Evolutionary conservation across 306 rosid genomes (phyloP).

Genomic region (Prunus mume): DNA sequence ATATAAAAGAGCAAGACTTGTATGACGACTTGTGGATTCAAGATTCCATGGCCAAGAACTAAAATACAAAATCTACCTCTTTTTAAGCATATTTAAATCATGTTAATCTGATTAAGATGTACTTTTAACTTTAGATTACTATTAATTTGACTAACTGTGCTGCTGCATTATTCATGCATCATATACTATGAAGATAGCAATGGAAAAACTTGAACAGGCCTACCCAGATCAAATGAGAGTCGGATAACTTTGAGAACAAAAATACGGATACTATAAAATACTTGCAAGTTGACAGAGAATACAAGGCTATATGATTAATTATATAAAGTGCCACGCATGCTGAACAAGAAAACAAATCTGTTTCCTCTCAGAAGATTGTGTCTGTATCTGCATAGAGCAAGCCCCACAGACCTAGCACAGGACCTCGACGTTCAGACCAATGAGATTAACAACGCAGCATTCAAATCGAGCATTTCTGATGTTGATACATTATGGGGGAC

Average conservation of each 20-base stretch:
- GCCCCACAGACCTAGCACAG: not conserved
- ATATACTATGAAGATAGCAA: not conserved
- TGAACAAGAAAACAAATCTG: not conserved
- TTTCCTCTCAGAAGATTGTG: not conserved
- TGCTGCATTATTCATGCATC: not conserved
- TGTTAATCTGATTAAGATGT: not conserved
- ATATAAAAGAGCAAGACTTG: too few species aligned
- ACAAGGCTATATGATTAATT: not conserved
- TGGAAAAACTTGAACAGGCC: not conserved
- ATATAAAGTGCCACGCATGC: not conserved
- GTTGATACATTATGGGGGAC: not conserved
- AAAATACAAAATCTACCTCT: not conserved
- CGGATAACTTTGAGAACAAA: slow-evolving; percentile 5
- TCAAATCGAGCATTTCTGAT: not conserved
- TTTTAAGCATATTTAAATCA: not conserved
- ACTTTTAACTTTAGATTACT: too few species aligned
- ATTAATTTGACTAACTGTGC: not conserved
- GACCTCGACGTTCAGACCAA: not conserved
- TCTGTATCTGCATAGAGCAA: not conserved
- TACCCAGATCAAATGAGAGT: not conserved
- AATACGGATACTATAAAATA: not conserved
- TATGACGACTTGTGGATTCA: too few species aligned
- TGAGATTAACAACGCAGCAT: not conserved
- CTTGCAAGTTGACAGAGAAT: slow-evolving; percentile 4
- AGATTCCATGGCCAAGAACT: too few species aligned